Evolutionary conservation across 768 basidiomycete species (phyloP).

Genomic region (Amanita pallidorosea): DNA sequence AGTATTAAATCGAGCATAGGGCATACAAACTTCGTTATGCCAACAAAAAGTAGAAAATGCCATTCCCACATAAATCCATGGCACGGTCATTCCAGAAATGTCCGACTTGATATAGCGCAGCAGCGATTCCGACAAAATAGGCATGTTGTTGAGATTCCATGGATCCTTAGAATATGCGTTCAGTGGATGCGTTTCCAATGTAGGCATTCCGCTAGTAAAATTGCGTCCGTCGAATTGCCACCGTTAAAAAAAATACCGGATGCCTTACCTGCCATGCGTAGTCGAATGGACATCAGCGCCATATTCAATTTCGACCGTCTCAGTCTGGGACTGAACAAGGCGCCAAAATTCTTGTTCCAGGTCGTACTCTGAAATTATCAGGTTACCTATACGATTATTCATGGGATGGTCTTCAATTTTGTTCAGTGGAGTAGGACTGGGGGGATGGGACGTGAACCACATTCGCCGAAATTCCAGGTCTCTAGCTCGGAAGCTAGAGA

Average conservation of each 20-base stretch:
- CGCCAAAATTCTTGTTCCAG: constrained; percentile 97
- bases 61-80: constrained; percentile 99
- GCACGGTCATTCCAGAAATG: constrained; percentile 98
- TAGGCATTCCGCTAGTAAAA: constrained; percentile 77
- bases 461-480: constrained; percentile 80
- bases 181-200: constrained; percentile 86
- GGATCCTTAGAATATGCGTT: constrained; percentile 81
- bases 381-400: constrained; percentile 42
- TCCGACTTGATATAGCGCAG: constrained; percentile 97
- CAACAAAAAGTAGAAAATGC: constrained; percentile 98
- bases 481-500: constrained; percentile 85
- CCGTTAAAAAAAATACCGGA: not conserved
- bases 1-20: not conserved
- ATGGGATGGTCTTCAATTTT: constrained; percentile 35
- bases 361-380: constrained; percentile 77
- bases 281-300: constrained; percentile 99
- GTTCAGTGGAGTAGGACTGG: constrained; percentile 22
- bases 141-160: constrained; percentile 98
- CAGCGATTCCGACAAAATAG: constrained; percentile 85
- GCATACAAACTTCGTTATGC: constrained; percentile 81
- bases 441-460: constrained; percentile 82
- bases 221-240: constrained; percentile 1
- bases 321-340: constrained; percentile 77
- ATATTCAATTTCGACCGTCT: constrained; percentile 97
- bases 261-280: constrained; percentile 83